These are phyloP conservation scores for Pseudisothecium myosuroides DNA, from an alignment of 225 moss, liverwort and hornwort species.

Conservation along the genomic window DNA sequence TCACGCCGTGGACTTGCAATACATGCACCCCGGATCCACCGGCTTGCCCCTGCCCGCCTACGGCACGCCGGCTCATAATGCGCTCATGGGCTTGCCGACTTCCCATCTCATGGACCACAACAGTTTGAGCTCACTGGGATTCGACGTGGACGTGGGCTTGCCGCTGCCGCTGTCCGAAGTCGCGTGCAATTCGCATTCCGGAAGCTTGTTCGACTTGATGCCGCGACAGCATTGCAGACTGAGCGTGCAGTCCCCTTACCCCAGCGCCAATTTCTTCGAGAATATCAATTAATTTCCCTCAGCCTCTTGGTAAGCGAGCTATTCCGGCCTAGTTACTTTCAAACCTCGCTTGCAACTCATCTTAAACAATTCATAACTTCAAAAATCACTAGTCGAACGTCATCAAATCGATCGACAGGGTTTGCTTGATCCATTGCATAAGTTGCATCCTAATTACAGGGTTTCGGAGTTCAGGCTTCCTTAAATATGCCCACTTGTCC, in stretches of 20 bases:
- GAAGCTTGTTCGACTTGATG: slow-evolving; percentile 23
- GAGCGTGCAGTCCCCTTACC: slow-evolving; percentile 32
- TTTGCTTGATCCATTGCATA: not conserved
- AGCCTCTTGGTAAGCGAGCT: not conserved
- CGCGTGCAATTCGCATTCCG: not conserved
- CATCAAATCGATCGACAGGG: not conserved
- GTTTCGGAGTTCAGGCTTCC: not conserved
- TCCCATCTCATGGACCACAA: slow-evolving; percentile 10
- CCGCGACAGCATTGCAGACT: slow-evolving; percentile 25
- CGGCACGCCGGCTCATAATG: not conserved
- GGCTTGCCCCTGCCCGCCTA: not conserved
- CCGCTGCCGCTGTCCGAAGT: slow-evolving; percentile 2
- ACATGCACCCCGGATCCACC: not conserved
- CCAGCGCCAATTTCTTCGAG: slow-evolving; percentile 16
- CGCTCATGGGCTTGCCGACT: not conserved
- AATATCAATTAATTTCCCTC: not conserved
- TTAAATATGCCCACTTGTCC: not conserved
- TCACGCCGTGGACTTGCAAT: not conserved
- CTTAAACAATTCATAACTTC: not conserved
- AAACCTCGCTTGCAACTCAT: not conserved
- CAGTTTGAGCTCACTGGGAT: slow-evolving; percentile 4
- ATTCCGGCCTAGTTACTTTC: not conserved
- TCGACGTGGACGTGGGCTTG: slow-evolving; percentile 7
- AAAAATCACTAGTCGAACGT: too few species aligned
- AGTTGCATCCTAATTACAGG: not conserved